Conservation (phyloP, 805 yeast species). For the Candida alai region DNA sequence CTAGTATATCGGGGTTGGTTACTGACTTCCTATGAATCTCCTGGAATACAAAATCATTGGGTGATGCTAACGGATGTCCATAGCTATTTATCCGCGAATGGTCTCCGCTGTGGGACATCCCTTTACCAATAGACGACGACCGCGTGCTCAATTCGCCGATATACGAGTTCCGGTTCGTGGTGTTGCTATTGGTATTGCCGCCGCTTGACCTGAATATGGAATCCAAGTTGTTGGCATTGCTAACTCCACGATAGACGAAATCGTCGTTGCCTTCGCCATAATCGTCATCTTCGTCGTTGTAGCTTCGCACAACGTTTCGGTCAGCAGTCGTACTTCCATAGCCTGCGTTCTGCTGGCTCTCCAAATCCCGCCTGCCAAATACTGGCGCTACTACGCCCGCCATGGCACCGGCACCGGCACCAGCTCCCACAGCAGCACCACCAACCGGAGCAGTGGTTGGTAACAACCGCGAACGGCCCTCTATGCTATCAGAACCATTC, state of each 20-base stretch:
- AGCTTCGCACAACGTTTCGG: constrained; percentile 6
- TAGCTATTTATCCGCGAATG: constrained; percentile 27
- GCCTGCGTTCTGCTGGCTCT: constrained; percentile 17
- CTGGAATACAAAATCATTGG: constrained; percentile 19
- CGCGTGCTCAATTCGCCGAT: constrained; percentile 6
- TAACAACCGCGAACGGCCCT: not conserved
- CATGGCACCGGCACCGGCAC: constrained; percentile 6
- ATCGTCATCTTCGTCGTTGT: constrained; percentile 1
- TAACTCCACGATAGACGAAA: constrained; percentile 41
- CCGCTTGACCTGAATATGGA: constrained; percentile 29
- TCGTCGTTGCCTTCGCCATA: constrained; percentile 18
- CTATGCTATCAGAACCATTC: not conserved
- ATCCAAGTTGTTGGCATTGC: constrained; percentile 40
- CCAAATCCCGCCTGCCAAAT: constrained; percentile 22
- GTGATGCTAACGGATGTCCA: constrained; percentile 19
- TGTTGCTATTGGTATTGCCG: constrained; percentile 13
- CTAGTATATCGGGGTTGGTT: no score
- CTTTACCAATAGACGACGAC: constrained; percentile 9
- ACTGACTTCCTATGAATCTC: no score
- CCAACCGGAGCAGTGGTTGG: not conserved
- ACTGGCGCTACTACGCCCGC: constrained; percentile 5
- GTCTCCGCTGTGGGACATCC: constrained; percentile 1
- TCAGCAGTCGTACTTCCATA: constrained; percentile 12
- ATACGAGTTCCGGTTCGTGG: constrained; percentile 14
- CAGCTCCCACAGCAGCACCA: constrained; percentile 5